Conservation (phyloP, 2,329 filamentous ascomycete species). For the Colletotrichum sublineola region DNA sequence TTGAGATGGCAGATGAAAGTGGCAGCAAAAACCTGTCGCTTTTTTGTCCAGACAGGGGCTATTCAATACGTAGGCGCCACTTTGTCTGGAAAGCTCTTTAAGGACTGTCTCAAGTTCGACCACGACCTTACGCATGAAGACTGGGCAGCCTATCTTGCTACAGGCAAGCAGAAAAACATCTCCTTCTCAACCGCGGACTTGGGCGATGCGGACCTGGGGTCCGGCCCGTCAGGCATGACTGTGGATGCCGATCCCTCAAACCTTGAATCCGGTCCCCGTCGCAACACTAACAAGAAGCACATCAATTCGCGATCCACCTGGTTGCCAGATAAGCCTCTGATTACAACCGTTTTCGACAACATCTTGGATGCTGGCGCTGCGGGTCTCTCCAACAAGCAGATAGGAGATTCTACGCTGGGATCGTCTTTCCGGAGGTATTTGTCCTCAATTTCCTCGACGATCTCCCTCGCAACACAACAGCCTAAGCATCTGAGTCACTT, state of each 20-base stretch:
- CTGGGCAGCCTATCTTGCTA: constrained; percentile 68
- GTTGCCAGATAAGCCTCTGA: constrained; percentile 52
- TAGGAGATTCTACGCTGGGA: constrained; percentile 50
- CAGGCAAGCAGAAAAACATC: constrained; percentile 53
- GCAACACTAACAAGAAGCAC: constrained; percentile 10
- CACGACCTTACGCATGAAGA: constrained; percentile 69
- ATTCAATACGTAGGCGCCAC: constrained; percentile 70
- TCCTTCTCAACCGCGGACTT: background rate
- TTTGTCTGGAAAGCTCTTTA: constrained; percentile 67
- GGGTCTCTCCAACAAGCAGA: constrained; percentile 51
- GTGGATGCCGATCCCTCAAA: background rate
- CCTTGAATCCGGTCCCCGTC: background rate
- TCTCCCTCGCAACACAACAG: constrained; percentile 45
- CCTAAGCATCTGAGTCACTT: constrained; percentile 38
- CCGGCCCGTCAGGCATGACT: background rate
- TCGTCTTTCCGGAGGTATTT: constrained; percentile 50
- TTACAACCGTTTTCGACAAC: constrained; percentile 51
- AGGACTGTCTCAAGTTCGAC: constrained; percentile 72
- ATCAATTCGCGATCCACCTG: constrained; percentile 42
- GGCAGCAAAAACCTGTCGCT: constrained; percentile 69
- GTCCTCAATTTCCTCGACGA: constrained; percentile 50
- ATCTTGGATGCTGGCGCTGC: constrained; percentile 49
- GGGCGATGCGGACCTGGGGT: constrained; percentile 5
- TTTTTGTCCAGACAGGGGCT: constrained; percentile 67
- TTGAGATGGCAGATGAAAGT: constrained; percentile 72